Evolutionary conservation across 2,329 filamentous ascomycete genomes (phyloP).

Genomic region (Dactylella cylindrospora): DNA sequence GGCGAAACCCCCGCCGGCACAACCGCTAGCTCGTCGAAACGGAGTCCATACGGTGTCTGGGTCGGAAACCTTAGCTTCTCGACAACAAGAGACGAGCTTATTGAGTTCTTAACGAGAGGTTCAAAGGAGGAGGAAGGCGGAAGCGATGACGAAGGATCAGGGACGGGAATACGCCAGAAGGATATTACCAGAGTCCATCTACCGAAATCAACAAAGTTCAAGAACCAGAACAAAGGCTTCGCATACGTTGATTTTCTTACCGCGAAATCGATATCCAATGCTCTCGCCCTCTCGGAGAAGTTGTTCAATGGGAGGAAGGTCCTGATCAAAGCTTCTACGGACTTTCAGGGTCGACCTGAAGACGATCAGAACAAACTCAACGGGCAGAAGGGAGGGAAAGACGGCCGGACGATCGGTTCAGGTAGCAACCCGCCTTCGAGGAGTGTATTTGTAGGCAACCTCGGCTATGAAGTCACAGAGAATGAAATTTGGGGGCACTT

Average conservation of each 20-base stretch:
- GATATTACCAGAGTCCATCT: slow-evolving; percentile 84
- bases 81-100: slow-evolving; percentile 71
- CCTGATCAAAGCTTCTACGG: slow-evolving; percentile 89
- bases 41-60: slow-evolving; percentile 86
- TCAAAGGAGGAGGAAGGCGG: slow-evolving; percentile 10
- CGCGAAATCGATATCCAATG: slow-evolving; percentile 68
- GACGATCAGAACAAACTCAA: slow-evolving; percentile 48
- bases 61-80: slow-evolving; percentile 92
- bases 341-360: slow-evolving; percentile 84
- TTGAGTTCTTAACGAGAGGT: slow-evolving; percentile 68
- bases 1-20: slow-evolving; percentile 50
- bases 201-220: slow-evolving; percentile 62
- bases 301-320: slow-evolving; percentile 74
- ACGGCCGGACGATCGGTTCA: slow-evolving; percentile 50
- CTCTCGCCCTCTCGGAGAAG: slow-evolving; percentile 82
- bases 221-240: slow-evolving; percentile 81
- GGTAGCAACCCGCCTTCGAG: slow-evolving; percentile 67
- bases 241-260: slow-evolving; percentile 90
- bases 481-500: slow-evolving; percentile 81
- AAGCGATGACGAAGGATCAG: slow-evolving; percentile 1
- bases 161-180: slow-evolving; percentile 58
- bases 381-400: slow-evolving; percentile 51
- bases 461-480: slow-evolving; percentile 77
- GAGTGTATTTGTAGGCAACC: slow-evolving; percentile 84
- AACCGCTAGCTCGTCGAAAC: slow-evolving; percentile 53